Percentiles rank a stretch among this genome's conserved stretches.
Evolutionary conservation across 768 basidiomycete genomes (phyloP).

Genomic region (Tephrocybe sp.): DNA sequence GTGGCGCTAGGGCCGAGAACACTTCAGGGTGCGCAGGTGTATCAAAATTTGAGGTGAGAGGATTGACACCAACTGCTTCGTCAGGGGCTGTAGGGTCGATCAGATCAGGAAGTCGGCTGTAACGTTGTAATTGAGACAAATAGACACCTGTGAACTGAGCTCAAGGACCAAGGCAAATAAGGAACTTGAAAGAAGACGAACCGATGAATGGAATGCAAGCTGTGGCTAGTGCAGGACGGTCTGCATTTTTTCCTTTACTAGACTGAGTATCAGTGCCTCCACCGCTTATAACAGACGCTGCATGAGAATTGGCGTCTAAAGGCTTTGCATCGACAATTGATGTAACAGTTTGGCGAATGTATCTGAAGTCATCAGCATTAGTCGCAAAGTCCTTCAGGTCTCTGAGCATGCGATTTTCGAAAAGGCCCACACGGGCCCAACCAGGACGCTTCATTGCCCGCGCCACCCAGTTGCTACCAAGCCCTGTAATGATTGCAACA

Average conservation of each 20-base stretch:
- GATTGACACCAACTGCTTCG: constrained; percentile 64
- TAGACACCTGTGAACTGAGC: constrained; percentile 58
- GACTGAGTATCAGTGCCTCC: constrained; percentile 37
- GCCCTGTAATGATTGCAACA: constrained; percentile 76
- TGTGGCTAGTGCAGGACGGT: constrained; percentile 39
- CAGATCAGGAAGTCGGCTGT: constrained; percentile 71
- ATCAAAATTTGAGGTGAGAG: constrained; percentile 61
- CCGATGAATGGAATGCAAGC: constrained; percentile 86
- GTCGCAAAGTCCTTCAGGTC: constrained; percentile 71
- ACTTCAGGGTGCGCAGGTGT: constrained; percentile 77
- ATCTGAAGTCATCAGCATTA: constrained; percentile 68
- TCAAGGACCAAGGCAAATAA: background rate
- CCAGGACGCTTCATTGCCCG: constrained; percentile 61
- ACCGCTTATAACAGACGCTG: constrained; percentile 52
- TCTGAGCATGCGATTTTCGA: constrained; percentile 72
- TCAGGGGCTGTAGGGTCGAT: constrained; percentile 83
- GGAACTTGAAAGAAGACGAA: constrained; percentile 29
- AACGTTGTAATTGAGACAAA: constrained; percentile 66
- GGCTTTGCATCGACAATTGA: constrained; percentile 68
- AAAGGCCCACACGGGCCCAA: constrained; percentile 66
- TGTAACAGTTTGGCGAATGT: constrained; percentile 66
- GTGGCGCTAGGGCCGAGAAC: constrained; percentile 68
- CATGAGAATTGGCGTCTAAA: constrained; percentile 50
- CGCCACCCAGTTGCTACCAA: constrained; percentile 68
- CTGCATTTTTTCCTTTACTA: constrained; percentile 38